Evolutionary conservation across 2,329 filamentous ascomycete species (phyloP).

Genomic region (Xylaria sp.): DNA sequence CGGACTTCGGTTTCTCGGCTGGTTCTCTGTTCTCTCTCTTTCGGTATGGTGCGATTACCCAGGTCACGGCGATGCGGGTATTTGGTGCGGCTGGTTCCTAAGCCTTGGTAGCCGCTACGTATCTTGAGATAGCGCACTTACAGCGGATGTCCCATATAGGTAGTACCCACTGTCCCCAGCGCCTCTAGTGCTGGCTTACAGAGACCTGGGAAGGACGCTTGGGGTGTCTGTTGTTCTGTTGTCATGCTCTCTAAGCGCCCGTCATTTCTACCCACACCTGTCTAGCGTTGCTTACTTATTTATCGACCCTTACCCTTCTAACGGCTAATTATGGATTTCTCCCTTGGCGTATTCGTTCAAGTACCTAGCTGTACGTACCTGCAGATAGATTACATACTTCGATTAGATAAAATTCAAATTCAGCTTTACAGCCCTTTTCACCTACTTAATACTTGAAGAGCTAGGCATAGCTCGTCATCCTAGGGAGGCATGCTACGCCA

Average conservation of each 20-base stretch:
- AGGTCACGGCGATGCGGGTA: not conserved
- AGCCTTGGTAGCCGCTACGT: too few relatives aligned
- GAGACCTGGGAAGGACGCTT: not conserved
- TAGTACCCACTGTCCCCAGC: too few relatives aligned
- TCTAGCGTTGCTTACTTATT: not conserved
- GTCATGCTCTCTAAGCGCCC: conserved; percentile 24
- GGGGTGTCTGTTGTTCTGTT: not conserved
- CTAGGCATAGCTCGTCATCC: not conserved
- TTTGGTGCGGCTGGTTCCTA: not conserved
- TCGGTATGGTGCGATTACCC: not conserved
- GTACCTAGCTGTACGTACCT: not conserved
- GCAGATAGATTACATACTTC: not conserved
- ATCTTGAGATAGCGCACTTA: too few relatives aligned
- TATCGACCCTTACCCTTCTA: not conserved
- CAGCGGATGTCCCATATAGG: not conserved
- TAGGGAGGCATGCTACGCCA: not conserved
- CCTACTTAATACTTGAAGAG: not conserved
- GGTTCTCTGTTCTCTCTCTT: not conserved
- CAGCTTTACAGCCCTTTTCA: too few relatives aligned
- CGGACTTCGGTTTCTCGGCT: not conserved
- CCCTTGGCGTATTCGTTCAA: not conserved
- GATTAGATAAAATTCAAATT: not conserved
- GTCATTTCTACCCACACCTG: not conserved
- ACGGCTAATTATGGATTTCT: conserved; percentile 20
- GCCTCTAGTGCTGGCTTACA: not conserved